These are phyloP conservation scores for Yamadazyma siamensis DNA, from an alignment of 1,139 yeast genomes.

Conservation along the genomic window DNA sequence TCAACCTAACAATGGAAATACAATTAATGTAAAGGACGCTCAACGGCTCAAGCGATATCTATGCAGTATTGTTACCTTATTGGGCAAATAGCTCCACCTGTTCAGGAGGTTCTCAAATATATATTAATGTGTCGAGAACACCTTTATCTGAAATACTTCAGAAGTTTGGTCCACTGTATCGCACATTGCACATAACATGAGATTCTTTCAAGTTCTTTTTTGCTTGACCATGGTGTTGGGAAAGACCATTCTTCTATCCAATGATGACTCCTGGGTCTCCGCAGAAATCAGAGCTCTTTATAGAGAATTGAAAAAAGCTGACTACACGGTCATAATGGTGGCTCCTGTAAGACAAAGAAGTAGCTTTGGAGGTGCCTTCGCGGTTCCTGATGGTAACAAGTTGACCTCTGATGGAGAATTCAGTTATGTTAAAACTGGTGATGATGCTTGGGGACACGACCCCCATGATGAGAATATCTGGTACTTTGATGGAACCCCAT, in stretches of 20 bases:
- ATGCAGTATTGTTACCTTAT: no score
- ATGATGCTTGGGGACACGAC: conserved; percentile 39
- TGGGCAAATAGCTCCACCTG: no score
- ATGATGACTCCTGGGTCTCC: conserved; percentile 31
- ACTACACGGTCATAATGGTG: conserved; percentile 28
- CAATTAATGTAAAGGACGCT: no score
- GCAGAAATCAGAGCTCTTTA: conserved; percentile 33
- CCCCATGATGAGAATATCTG: conserved; percentile 36
- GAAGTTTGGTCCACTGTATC: no score
- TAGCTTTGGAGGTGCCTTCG: conserved; percentile 28
- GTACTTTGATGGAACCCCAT: conserved; percentile 47
- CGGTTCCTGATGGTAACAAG: conserved; percentile 20
- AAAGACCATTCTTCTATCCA: conserved; percentile 29
- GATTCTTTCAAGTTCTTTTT: no score
- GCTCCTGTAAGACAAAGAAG: conserved; percentile 33
- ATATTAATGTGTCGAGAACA: no score
- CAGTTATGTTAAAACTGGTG: conserved; percentile 34
- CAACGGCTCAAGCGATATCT: no score
- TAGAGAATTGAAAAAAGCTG: conserved; percentile 24
- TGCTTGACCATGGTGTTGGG: conserved; percentile 2
- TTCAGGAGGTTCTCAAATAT: no score
- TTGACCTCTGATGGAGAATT: conserved; percentile 31
- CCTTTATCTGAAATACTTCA: no score
- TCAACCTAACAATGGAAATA: no score
- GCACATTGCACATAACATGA: no score